Base-by-base conservation (phyloP, 345 rosid genomes). In the Turritis glabra region DNA sequence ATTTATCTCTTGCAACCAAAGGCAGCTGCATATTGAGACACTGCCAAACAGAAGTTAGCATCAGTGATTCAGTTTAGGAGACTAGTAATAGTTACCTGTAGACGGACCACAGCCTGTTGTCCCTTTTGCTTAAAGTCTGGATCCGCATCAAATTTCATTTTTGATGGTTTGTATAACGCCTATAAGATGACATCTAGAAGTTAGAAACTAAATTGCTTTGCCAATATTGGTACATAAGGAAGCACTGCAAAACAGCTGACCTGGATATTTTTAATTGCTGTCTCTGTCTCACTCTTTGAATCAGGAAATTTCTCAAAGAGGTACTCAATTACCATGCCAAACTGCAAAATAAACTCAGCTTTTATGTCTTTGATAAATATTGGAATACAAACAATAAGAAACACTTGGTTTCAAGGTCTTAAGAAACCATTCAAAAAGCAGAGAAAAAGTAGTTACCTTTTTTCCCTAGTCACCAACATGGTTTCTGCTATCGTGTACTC, bases 391-490 rank as follows among this genome's bases (percentile, higher is more conserved):
- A 35, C 40, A 35, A 35, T 33, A 22, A 7, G 22, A 52, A 69
- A 5, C n/a, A n/a, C 3, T 43, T 7, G 3, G 30, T 53, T 43
- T 29, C 55, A 38, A 63, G 55, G 44, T 29, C n/a, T n/a, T 48
- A 40, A 56, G 22, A 19, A 53, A n/a, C 19, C 35, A 35, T 60
- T 67, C 14, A 15, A 29, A 56, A 7, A 43, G 43, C 32, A 33
- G 13, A 33, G n/a, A n/a, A n/a, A 41, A 60, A 35, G 59, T n/a
- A 69, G 22, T 33, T 69, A 92, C 97, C 91, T 92, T 96, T 56
- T 96, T 92, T 40, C 98, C 98, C 96, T 95, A 90, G 50, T 92
- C 98, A 72, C 98, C 98, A 80, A 92, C 96, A 85, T 92, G 98
- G 82, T 92, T 92, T 52, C 96, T 81, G 5, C 98, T 1, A 86